Conservation (phyloP, 2,329 filamentous ascomycete species). For the Lasiodiplodia citricola region DNA sequence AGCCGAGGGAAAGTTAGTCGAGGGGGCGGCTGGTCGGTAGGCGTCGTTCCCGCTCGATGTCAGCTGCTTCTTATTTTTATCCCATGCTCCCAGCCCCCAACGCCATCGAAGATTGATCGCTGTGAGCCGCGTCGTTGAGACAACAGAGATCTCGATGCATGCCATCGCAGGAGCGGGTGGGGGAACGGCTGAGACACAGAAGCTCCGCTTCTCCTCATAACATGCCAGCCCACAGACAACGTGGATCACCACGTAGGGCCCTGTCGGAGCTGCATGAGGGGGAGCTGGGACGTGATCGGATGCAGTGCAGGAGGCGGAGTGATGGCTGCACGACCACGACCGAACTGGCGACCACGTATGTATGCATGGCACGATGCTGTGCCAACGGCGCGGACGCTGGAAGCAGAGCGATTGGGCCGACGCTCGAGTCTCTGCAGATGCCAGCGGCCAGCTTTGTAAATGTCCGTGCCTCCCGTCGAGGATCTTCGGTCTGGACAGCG, state of each 20-base stretch:
- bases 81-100: neutral
- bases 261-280: constrained; percentile 7
- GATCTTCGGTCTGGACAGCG: neutral
- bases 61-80: constrained; percentile 22
- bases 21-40: constrained; percentile 6
- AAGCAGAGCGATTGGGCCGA: constrained; percentile 1
- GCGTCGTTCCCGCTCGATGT: constrained; percentile 6
- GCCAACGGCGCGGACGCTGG: constrained; percentile 10
- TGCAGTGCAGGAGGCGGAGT: constrained; percentile 11
- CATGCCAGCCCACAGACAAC: neutral
- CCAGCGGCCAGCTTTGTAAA: neutral
- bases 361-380: constrained; percentile 6
- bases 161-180: neutral
- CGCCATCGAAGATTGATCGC: constrained; percentile 6
- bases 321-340: neutral
- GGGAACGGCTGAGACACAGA: neutral
- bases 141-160: constrained; percentile 17
- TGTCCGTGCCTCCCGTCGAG: neutral
- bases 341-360: constrained; percentile 4
- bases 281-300: constrained; percentile 17
- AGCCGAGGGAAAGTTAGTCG: neutral
- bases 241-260: constrained; percentile 14
- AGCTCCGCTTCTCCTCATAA: constrained; percentile 9
- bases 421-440: neutral
- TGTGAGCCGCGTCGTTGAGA: neutral